A percentile compares a stretch with the other conserved stretches of the same genome.
These are phyloP conservation scores for Jaminaea rosea DNA, from an alignment of 1,284 basidiomycete genomes.

Conservation along the genomic window DNA sequence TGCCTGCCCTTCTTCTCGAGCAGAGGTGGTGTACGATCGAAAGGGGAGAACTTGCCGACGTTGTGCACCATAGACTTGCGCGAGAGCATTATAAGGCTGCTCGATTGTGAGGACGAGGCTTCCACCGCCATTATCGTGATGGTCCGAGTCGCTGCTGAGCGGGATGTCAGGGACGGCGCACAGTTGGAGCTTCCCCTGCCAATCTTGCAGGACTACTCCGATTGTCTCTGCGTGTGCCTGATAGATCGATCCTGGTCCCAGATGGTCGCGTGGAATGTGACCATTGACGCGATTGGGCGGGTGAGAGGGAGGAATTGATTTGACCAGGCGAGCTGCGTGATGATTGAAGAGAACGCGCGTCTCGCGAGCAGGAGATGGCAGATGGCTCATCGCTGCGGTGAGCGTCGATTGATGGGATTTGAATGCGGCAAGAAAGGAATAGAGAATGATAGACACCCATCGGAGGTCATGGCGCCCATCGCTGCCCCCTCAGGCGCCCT, in stretches of 20 bases:
- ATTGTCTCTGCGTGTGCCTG: not conserved
- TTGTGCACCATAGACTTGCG: not conserved
- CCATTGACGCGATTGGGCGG: conserved; percentile 15
- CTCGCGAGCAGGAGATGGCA: too few relatives aligned
- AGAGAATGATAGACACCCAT: too few relatives aligned
- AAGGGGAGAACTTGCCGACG: conserved; percentile 17
- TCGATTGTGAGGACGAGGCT: conserved; percentile 4
- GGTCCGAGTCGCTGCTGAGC: conserved; percentile 11
- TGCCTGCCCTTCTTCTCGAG: too few relatives aligned
- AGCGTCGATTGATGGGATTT: too few relatives aligned
- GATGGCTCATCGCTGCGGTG: too few relatives aligned
- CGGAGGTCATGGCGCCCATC: too few relatives aligned
- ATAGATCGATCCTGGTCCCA: conserved; percentile 11
- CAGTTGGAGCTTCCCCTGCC: conserved; percentile 18
- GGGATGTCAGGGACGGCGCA: conserved; percentile 17
- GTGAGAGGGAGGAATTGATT: conserved; percentile 15
- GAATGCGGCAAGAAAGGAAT: too few relatives aligned
- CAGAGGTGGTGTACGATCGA: conserved; percentile 9
- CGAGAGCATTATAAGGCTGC: not conserved
- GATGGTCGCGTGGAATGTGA: conserved; percentile 12
- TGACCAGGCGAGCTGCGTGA: conserved; percentile 20
- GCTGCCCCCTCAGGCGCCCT: too few relatives aligned
- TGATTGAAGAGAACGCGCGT: conserved; percentile 21
- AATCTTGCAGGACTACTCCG: conserved; percentile 15
- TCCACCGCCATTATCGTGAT: conserved; percentile 12